phyloP scores from a whole-genome alignment of 768 basidiomycete genomes.

The Kwoniella dendrophila region DNA sequence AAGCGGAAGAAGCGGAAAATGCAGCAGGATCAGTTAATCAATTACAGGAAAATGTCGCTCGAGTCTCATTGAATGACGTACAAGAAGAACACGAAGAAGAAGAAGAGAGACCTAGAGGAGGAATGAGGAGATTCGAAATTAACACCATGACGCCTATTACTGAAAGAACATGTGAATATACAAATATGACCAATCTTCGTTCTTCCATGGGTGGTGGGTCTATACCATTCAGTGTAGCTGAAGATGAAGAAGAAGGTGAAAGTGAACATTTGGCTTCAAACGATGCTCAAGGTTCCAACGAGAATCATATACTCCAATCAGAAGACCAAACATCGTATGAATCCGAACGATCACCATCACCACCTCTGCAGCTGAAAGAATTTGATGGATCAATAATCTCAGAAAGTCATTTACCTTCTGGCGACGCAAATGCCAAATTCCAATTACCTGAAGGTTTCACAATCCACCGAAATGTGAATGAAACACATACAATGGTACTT shows the following conservation, averaged over 20 bases:
- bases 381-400: conserved; percentile 12
- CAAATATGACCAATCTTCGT: conserved; percentile 63
- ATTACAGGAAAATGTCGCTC: conserved; percentile 22
- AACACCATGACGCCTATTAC: conserved; percentile 88
- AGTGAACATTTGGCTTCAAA: conserved; percentile 51
- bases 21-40: conserved; percentile 19
- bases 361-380: conserved; percentile 2
- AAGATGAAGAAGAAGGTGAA: conserved; percentile 36
- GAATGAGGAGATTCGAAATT: conserved; percentile 62
- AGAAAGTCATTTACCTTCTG: conserved; percentile 29
- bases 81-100: conserved; percentile 54
- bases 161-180: conserved; percentile 86
- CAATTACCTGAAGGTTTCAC: conserved; percentile 54
- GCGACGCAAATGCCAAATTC: conserved; percentile 30
- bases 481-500: conserved; percentile 33
- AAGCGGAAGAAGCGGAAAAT: conserved; percentile 31
- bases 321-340: conserved; percentile 34
- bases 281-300: neutral
- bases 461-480: conserved; percentile 35
- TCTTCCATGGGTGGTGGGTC: conserved; percentile 36
- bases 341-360: conserved; percentile 11
- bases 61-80: conserved; percentile 40
- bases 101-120: conserved; percentile 33
- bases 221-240: conserved; percentile 16
- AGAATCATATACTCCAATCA: no score